These are phyloP conservation scores for Pseudonectria buxi DNA, from an alignment of 2,329 filamentous ascomycete genomes.

Conservation along the genomic window DNA sequence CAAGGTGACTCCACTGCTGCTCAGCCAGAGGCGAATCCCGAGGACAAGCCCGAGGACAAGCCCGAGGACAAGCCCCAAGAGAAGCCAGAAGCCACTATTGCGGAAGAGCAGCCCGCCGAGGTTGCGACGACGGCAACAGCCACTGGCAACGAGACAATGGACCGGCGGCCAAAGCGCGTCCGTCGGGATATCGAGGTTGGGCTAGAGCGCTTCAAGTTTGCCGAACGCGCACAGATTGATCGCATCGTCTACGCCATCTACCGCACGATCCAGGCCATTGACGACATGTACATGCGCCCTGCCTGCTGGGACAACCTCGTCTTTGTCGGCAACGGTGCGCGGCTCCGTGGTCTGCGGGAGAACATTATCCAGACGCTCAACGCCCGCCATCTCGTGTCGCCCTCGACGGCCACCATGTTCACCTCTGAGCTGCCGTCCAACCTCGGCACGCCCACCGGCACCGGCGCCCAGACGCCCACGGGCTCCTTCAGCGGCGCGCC, in stretches of 20 bases:
- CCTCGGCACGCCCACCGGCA: conserved; percentile 83
- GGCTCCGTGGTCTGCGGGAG: conserved; percentile 73
- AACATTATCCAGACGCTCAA: conserved; percentile 75
- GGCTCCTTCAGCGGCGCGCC: conserved; percentile 48
- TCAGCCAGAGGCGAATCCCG: conserved; percentile 15
- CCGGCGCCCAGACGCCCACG: conserved; percentile 85
- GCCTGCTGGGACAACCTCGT: conserved; percentile 88
- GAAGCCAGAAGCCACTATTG: conserved; percentile 1
- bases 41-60: conserved; percentile 15
- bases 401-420: conserved; percentile 91
- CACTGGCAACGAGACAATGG: conserved; percentile 24
- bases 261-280: conserved; percentile 72
- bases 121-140: conserved; percentile 6
- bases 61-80: conserved; percentile 7
- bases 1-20: neutral
- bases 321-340: conserved; percentile 81
- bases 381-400: conserved; percentile 82
- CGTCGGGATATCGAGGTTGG: conserved; percentile 70
- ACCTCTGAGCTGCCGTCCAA: conserved; percentile 94
- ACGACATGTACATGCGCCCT: conserved; percentile 77
- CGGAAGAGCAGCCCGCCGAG: neutral
- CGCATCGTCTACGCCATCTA: conserved; percentile 80
- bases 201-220: conserved; percentile 65
- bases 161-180: conserved; percentile 48
- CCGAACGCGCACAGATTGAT: conserved; percentile 67